A percentile compares a stretch with the other conserved stretches of the same genome.
Evolutionary conservation across 1,284 basidiomycete genomes (phyloP).

Genomic region (Laetiporus sulphureus): DNA sequence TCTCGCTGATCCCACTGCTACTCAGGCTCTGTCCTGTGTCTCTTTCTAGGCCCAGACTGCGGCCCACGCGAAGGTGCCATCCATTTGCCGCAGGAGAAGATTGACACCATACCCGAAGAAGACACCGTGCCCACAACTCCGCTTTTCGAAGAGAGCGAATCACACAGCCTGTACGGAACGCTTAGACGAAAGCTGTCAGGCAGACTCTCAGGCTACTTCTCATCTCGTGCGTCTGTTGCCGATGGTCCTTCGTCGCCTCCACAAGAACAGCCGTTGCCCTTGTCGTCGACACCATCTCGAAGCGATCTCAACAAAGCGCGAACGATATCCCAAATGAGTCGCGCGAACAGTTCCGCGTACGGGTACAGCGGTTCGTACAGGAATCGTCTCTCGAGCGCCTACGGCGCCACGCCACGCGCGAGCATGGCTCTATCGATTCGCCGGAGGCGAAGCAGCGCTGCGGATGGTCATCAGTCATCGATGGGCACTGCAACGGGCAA

Average conservation of each 20-base stretch:
- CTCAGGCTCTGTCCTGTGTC: constrained; percentile 74
- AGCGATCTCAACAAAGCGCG: constrained; percentile 29
- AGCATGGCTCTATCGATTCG: constrained; percentile 41
- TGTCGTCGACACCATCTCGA: constrained; percentile 35
- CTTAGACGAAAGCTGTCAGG: constrained; percentile 31
- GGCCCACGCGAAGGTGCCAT: constrained; percentile 84
- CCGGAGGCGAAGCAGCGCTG: constrained; percentile 43
- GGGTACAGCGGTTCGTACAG: constrained; percentile 59
- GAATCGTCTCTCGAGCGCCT: constrained; percentile 36
- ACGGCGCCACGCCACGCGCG: constrained; percentile 37
- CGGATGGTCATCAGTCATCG: constrained; percentile 29
- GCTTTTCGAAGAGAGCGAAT: constrained; percentile 35
- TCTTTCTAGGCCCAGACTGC: constrained; percentile 89
- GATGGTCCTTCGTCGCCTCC: constrained; percentile 19
- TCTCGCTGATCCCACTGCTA: background rate
- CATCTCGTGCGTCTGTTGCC: constrained; percentile 39
- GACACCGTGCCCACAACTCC: constrained; percentile 36
- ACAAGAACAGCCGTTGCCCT: constrained; percentile 37
- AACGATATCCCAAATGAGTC: constrained; percentile 47
- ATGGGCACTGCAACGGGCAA: constrained; percentile 38
- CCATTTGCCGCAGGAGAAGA: constrained; percentile 72
- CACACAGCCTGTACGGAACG: constrained; percentile 21
- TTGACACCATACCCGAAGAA: constrained; percentile 54
- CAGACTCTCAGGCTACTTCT: constrained; percentile 52
- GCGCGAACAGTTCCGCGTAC: constrained; percentile 71